Percentiles rank a stretch among this genome's conserved stretches.
phyloP scores from a whole-genome alignment of 306 rosid species.

The Chamaecrista fasciculata region DNA sequence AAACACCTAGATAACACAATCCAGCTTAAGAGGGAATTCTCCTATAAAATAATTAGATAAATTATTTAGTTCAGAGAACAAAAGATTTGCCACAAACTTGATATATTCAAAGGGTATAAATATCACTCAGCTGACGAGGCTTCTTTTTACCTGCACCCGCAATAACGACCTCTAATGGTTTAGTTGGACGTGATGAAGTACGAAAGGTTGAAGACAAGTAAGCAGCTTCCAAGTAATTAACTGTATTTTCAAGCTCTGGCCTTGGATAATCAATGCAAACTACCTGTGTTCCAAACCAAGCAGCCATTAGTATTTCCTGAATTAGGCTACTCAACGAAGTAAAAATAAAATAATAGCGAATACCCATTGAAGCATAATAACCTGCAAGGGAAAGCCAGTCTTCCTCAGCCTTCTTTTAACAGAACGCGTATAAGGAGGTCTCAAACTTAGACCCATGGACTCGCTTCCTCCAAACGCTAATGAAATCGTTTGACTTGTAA shows the following conservation, averaged over 20 bases:
- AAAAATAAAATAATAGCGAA: background rate
- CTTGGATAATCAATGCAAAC: conserved; percentile 89
- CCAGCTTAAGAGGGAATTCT: background rate
- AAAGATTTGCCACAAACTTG: conserved; percentile 2
- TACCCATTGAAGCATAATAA: conserved; percentile 15
- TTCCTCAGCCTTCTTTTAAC: conserved; percentile 33
- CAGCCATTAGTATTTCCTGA: background rate
- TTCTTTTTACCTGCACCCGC: conserved; percentile 84
- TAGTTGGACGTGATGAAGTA: conserved; percentile 58
- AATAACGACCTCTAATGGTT: conserved; percentile 73
- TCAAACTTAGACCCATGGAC: conserved; percentile 44
- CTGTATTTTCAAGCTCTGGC: conserved; percentile 75
- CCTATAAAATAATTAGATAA: background rate
- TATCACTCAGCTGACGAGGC: background rate
- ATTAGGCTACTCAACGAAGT: background rate
- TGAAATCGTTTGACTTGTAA: conserved; percentile 27
- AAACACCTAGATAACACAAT: conserved; percentile 8
- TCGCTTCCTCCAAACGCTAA: conserved; percentile 54
- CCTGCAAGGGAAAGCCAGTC: conserved; percentile 51
- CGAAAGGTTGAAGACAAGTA: conserved; percentile 76
- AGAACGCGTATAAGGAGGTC: conserved; percentile 32
- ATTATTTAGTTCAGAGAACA: background rate
- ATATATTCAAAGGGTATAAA: background rate
- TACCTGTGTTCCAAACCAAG: conserved; percentile 36
- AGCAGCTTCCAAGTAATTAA: conserved; percentile 81